Percentiles rank a stretch among this genome's conserved stretches.
Evolutionary conservation across 345 rosid species (phyloP).

Genomic region (sweet orange (Citrus sinensis)): DNA sequence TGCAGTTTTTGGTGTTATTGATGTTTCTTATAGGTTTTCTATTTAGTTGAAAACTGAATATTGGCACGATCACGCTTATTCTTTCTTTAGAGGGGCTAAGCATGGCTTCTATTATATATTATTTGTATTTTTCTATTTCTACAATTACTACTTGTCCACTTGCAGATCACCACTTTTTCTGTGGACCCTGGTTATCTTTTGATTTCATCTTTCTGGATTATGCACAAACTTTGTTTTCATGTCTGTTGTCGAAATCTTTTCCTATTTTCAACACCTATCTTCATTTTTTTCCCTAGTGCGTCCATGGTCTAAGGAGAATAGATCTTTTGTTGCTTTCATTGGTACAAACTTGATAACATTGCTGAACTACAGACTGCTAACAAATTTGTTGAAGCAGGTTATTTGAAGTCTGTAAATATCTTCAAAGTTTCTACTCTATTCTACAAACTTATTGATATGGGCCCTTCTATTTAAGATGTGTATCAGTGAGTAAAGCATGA

Average conservation of each 20-base stretch:
- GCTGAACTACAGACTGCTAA: not conserved
- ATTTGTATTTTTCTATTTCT: not conserved
- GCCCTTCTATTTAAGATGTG: not conserved
- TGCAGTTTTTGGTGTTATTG: not conserved
- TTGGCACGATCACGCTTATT: not conserved
- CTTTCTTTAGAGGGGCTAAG: not conserved
- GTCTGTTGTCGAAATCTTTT: not conserved
- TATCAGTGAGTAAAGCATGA: not conserved
- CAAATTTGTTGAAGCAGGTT: constrained; percentile 5
- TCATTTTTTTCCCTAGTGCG: not conserved
- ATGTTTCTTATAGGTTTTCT: not conserved
- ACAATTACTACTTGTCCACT: not conserved
- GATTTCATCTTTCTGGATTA: not conserved
- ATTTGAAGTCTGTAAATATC: not conserved
- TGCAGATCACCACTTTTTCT: not conserved
- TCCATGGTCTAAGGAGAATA: not conserved
- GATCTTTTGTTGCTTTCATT: not conserved
- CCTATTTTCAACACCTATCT: not conserved
- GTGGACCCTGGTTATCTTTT: not conserved
- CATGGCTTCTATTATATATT: not conserved
- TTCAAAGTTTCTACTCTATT: not conserved
- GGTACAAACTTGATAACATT: not conserved
- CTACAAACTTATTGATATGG: not conserved
- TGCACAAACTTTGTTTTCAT: not conserved
- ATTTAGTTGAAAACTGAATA: not conserved